Evolutionary conservation across 345 rosid species (phyloP).

Genomic region (Salix suchowensis): DNA sequence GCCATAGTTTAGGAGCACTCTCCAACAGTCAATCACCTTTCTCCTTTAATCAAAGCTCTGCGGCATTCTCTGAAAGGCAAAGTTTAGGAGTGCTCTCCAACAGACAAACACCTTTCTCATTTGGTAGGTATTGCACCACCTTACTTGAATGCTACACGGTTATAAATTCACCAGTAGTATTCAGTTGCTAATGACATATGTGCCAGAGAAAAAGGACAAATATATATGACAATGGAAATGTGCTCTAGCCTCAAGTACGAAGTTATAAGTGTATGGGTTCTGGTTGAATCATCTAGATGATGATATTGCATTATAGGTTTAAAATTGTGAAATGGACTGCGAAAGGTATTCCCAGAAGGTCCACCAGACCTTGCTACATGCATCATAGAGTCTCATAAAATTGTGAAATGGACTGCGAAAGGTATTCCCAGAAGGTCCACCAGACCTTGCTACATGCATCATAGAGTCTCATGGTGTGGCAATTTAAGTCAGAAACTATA

Average conservation of each 20-base stretch:
- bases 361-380: not conserved
- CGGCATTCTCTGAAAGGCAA: not conserved
- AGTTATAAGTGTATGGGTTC: not conserved
- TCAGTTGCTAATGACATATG: not conserved
- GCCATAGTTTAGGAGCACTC: slow-evolving; percentile 7
- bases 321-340: not conserved
- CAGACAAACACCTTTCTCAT: slow-evolving; percentile 33
- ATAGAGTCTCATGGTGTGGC: not conserved
- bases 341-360: not conserved
- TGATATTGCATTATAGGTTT: not conserved
- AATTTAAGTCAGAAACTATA: not conserved
- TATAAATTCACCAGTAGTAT: not conserved
- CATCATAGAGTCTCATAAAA: not conserved
- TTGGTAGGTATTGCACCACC: slow-evolving; percentile 36
- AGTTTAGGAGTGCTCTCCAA: slow-evolving; percentile 22
- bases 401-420: not conserved
- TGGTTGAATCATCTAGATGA: not conserved
- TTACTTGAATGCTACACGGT: slow-evolving; percentile 4
- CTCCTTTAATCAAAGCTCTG: slow-evolving; percentile 10
- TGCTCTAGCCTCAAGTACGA: not conserved
- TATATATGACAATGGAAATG: not conserved
- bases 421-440: not conserved
- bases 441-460: not conserved
- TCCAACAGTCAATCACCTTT: slow-evolving; percentile 1
- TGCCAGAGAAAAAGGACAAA: not conserved